phyloP scores from a whole-genome alignment of 2,329 filamentous ascomycete species.

The Diaporthe sp. region DNA sequence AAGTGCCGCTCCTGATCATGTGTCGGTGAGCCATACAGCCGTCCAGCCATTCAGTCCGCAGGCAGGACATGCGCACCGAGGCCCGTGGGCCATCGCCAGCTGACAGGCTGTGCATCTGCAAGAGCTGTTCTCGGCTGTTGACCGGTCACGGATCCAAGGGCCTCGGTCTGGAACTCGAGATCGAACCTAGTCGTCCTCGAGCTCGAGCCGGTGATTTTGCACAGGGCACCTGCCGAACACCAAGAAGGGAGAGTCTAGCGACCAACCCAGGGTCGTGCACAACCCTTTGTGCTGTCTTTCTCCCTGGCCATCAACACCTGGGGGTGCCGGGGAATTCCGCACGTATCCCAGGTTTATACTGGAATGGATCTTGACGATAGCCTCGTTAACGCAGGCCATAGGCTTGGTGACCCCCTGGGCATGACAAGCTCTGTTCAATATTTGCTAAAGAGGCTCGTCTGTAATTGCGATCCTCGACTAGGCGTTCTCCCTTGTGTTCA shows the following conservation, averaged over 20 bases:
- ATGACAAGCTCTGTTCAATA: neutral
- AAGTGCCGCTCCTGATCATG: slow-evolving; percentile 19
- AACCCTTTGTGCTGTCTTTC: neutral
- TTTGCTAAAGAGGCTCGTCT: neutral
- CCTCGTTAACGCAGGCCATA: neutral
- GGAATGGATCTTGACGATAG: slow-evolving; percentile 26
- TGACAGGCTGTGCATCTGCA: slow-evolving; percentile 22
- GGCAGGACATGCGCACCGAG: slow-evolving; percentile 9
- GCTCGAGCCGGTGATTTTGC: slow-evolving; percentile 4
- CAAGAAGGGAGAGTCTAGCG: slow-evolving; percentile 13
- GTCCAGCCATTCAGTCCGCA: neutral
- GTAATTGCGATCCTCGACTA: slow-evolving; percentile 21
- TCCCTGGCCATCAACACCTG: slow-evolving; percentile 2
- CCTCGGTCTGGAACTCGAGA: slow-evolving; percentile 23
- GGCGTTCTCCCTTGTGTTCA: slow-evolving; percentile 4
- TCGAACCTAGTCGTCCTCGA: neutral
- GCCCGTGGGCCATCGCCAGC: slow-evolving; percentile 1
- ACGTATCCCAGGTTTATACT: slow-evolving; percentile 2
- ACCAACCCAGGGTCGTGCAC: neutral
- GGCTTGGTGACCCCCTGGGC: neutral
- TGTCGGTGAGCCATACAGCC: slow-evolving; percentile 21
- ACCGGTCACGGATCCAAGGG: slow-evolving; percentile 12
- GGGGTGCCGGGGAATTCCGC: slow-evolving; percentile 11
- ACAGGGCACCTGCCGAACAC: slow-evolving; percentile 4
- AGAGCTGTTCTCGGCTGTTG: slow-evolving; percentile 21